These are phyloP conservation scores for Penicillium crystallinum DNA, from an alignment of 495 filamentous ascomycete genomes.

Conservation along the genomic window DNA sequence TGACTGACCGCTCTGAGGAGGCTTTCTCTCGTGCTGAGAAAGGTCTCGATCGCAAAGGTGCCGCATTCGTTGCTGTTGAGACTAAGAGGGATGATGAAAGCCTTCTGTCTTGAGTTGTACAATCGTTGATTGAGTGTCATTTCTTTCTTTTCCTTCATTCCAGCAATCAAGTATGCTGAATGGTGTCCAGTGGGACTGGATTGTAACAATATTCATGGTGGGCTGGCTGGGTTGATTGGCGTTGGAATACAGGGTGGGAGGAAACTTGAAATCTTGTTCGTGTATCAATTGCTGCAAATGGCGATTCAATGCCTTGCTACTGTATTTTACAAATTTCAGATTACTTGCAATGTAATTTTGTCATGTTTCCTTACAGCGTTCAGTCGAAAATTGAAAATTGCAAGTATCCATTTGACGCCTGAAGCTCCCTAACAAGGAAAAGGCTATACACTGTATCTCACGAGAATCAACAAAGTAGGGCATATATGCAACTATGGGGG, in stretches of 20 bases:
- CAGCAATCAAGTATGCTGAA: background rate
- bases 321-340: background rate
- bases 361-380: background rate
- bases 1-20: conserved; percentile 81
- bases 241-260: background rate
- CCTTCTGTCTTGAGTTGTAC: conserved; percentile 25
- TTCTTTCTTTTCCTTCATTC: background rate
- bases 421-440: conserved; percentile 30
- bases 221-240: background rate
- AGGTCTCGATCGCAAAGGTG: conserved; percentile 49
- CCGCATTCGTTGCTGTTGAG: conserved; percentile 39
- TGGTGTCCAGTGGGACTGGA: background rate
- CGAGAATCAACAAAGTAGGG: conserved; percentile 5
- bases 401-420: conserved; percentile 32
- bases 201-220: background rate
- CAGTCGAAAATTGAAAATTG: background rate
- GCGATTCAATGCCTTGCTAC: background rate
- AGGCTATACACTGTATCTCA: conserved; percentile 31
- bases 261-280: background rate
- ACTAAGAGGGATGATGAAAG: conserved; percentile 34
- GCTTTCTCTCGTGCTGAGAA: conserved; percentile 78
- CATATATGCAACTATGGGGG: conserved; percentile 14
- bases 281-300: background rate
- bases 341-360: background rate
- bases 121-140: background rate